phyloP scores from a whole-genome alignment of 495 filamentous ascomycete genomes.

The Alectoria sarmentosa region DNA sequence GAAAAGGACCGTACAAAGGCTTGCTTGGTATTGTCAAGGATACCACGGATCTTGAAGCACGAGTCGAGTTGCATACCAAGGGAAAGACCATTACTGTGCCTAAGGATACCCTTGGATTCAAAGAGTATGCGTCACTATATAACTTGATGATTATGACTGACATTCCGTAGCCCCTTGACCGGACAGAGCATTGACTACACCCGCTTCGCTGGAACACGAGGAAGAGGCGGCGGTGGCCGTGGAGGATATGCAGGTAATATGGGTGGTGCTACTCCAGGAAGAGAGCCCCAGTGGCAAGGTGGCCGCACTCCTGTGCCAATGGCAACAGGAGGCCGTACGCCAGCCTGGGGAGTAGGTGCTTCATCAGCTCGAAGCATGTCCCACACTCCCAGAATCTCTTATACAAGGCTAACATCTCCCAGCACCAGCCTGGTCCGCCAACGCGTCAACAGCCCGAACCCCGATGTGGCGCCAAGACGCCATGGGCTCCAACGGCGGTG shows the following conservation, averaged over 20 bases:
- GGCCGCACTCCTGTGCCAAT: slow-evolving; percentile 62
- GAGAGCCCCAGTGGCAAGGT: slow-evolving; percentile 42
- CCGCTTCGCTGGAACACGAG: slow-evolving; percentile 51
- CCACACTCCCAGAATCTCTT: slow-evolving; percentile 27
- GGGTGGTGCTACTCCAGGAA: slow-evolving; percentile 32
- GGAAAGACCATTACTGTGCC: slow-evolving; percentile 76
- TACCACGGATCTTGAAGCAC: slow-evolving; percentile 71
- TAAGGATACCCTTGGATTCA: slow-evolving; percentile 69
- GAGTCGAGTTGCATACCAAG: slow-evolving; percentile 89
- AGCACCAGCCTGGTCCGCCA: slow-evolving; percentile 54
- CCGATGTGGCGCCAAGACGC: slow-evolving; percentile 32
- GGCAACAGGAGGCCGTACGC: slow-evolving; percentile 52
- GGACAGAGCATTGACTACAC: slow-evolving; percentile 65
- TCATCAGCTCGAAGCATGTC: slow-evolving; percentile 40
- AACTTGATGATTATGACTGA: neutral
- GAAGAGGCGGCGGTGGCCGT: slow-evolving; percentile 44
- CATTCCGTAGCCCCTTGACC: slow-evolving; percentile 47
- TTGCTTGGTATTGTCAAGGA: slow-evolving; percentile 93
- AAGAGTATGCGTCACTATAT: slow-evolving; percentile 52
- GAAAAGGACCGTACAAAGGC: slow-evolving; percentile 82
- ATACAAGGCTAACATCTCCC: slow-evolving; percentile 6
- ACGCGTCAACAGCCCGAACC: slow-evolving; percentile 26
- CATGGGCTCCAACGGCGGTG: slow-evolving; percentile 35
- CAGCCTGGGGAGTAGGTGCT: slow-evolving; percentile 50
- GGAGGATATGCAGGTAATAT: slow-evolving; percentile 31